These are phyloP conservation scores for Typha latifolia DNA, from an alignment of 176 grass and related monocot genomes.

Conservation along the genomic window DNA sequence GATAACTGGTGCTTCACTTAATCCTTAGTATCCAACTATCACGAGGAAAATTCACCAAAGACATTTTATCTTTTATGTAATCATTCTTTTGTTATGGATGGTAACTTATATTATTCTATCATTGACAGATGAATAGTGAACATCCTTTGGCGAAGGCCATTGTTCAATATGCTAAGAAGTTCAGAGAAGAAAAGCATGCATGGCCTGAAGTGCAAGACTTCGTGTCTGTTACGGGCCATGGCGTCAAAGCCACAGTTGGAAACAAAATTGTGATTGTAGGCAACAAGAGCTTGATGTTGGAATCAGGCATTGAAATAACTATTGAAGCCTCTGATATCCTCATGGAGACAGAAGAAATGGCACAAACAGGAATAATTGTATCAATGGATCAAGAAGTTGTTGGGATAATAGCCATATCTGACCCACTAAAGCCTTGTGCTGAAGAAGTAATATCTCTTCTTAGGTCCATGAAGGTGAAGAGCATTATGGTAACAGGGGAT, in stretches of 20 bases:
- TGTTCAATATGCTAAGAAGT: slow-evolving; percentile 68
- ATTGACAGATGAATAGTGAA: slow-evolving; percentile 74
- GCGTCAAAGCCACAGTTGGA: slow-evolving; percentile 50
- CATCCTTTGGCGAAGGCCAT: slow-evolving; percentile 79
- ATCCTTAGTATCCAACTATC: not conserved
- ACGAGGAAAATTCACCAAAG: not conserved
- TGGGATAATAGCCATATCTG: slow-evolving; percentile 78
- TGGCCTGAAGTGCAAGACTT: slow-evolving; percentile 74
- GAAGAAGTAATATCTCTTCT: slow-evolving; percentile 75
- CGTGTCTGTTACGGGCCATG: slow-evolving; percentile 64
- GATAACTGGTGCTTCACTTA: too few species aligned
- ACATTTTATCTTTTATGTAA: not conserved
- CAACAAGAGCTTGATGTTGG: slow-evolving; percentile 81
- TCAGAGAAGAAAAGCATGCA: slow-evolving; percentile 31
- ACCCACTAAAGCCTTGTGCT: slow-evolving; percentile 70
- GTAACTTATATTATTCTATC: not conserved
- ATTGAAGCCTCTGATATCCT: slow-evolving; percentile 63
- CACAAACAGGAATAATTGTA: slow-evolving; percentile 66
- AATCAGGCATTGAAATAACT: slow-evolving; percentile 40
- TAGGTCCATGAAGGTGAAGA: slow-evolving; percentile 71
- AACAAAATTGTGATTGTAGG: slow-evolving; percentile 50
- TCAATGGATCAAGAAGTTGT: slow-evolving; percentile 50
- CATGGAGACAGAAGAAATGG: slow-evolving; percentile 58
- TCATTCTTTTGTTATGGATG: too few species aligned
- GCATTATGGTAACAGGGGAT: slow-evolving; percentile 97